These are phyloP conservation scores for Talaromyces sp. DNA, from an alignment of 2,329 filamentous ascomycete genomes.

Conservation along the genomic window DNA sequence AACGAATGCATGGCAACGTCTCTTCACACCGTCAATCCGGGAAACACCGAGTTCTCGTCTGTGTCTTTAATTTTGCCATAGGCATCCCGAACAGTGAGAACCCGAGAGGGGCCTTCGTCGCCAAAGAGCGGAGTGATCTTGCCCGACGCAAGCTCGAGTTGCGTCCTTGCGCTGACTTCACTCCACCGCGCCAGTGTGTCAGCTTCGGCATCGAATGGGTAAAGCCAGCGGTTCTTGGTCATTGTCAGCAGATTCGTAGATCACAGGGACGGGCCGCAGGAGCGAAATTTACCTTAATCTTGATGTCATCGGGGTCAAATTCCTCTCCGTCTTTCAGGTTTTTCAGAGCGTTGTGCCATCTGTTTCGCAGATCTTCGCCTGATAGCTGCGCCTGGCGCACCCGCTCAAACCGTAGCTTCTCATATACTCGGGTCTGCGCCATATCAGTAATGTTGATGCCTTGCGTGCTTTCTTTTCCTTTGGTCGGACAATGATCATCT, in stretches of 20 bases:
- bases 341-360: constrained; percentile 20
- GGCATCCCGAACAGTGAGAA: constrained; percentile 11
- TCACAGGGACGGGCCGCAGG: background rate
- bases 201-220: constrained; percentile 44
- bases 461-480: background rate
- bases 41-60: background rate
- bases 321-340: constrained; percentile 21
- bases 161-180: constrained; percentile 34
- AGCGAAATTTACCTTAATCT: constrained; percentile 29
- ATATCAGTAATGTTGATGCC: background rate
- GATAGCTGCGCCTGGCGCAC: constrained; percentile 20
- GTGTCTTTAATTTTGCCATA: constrained; percentile 12
- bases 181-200: constrained; percentile 41
- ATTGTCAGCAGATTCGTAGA: background rate
- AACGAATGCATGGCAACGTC: background rate
- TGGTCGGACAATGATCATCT: constrained; percentile 10
- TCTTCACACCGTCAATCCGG: constrained; percentile 2
- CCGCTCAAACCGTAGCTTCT: constrained; percentile 19
- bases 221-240: constrained; percentile 41
- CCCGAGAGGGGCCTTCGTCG: constrained; percentile 7
- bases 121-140: constrained; percentile 35
- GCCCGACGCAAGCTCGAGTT: constrained; percentile 30
- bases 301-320: constrained; percentile 43
- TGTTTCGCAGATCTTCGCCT: constrained; percentile 18
- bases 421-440: constrained; percentile 16